These are phyloP conservation scores for Pseudoscleropodium purum DNA, from an alignment of 225 moss, liverwort and hornwort genomes.

Conservation along the genomic window DNA sequence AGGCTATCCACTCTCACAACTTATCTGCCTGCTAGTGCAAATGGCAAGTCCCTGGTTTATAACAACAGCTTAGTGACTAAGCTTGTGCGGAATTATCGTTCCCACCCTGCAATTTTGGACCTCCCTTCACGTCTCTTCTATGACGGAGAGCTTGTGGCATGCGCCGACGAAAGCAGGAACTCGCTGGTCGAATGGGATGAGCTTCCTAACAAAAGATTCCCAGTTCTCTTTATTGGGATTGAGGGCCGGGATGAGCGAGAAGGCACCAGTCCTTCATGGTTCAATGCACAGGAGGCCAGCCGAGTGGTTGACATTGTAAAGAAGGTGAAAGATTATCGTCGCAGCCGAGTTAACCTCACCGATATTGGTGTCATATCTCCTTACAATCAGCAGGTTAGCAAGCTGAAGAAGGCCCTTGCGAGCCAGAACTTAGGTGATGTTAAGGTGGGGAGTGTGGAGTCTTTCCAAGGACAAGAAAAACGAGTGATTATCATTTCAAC, in stretches of 20 bases:
- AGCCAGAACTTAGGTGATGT: slow-evolving; percentile 36
- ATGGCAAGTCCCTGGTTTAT: slow-evolving; percentile 30
- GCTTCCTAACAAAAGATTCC: slow-evolving; percentile 39
- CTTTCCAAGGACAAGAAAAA: slow-evolving; percentile 56
- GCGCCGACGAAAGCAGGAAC: slow-evolving; percentile 47
- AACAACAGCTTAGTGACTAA: slow-evolving; percentile 50
- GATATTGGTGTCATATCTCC: slow-evolving; percentile 56
- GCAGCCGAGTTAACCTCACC: slow-evolving; percentile 27
- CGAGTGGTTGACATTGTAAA: slow-evolving; percentile 51
- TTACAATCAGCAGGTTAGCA: slow-evolving; percentile 51
- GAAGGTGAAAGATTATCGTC: slow-evolving; percentile 41
- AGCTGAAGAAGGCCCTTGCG: slow-evolving; percentile 45
- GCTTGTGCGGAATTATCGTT: slow-evolving; percentile 56
- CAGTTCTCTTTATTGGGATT: slow-evolving; percentile 46
- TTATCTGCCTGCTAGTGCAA: slow-evolving; percentile 40
- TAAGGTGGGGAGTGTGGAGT: slow-evolving; percentile 53
- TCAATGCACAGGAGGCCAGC: slow-evolving; percentile 58
- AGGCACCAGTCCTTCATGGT: slow-evolving; percentile 54
- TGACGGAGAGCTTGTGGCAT: slow-evolving; percentile 50
- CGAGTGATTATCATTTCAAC: slow-evolving; percentile 55
- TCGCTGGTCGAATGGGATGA: slow-evolving; percentile 48
- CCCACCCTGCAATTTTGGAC: slow-evolving; percentile 52
- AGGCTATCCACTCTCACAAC: slow-evolving; percentile 36
- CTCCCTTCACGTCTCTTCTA: slow-evolving; percentile 56
- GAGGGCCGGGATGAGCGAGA: slow-evolving; percentile 56